Evolutionary conservation across 2,329 filamentous ascomycete species (phyloP), one percentile per base, ranked within the genome.

Genomic region (Xylariomycetidae sp.): DNA sequence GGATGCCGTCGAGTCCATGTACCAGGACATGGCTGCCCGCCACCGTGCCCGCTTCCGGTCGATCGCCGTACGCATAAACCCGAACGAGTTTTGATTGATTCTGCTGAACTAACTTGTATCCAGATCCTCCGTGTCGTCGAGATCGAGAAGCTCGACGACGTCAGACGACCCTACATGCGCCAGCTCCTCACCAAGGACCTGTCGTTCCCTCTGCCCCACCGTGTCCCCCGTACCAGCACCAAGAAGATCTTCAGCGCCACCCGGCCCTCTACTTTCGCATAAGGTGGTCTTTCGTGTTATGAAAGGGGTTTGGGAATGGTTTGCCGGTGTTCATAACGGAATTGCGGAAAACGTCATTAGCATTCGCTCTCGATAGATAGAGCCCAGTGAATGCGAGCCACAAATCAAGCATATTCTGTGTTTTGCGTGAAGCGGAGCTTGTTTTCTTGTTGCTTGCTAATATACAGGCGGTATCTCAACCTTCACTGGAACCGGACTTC

Each of bases 101-200:
- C 9, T 10, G 9, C 3, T 12, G 19, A 25, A 38, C 27, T 41
- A 45, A 35, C n/a, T 4, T 12, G n/a, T 24, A 3, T 17, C 8
- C 55, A 96, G 90, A 90, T 98, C 68, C 86, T 98, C 67, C 93
- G 93, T 71, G 90, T 98, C 58, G 84, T 95, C 60, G 92, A 98
- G 76, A 68, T 98, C 61, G 84, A 94, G 76, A 95, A 95, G 81
- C 75, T 70, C 61, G 86, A 89, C 54, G 87, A 92, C 64, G 74
- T 98, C 76, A 92, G 90, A 77, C 87, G 92, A 68, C 90, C 92
- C 53, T 98, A 98, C 82, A 94, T 98, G 78, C 93, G 89, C 79
- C 92, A 98, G 76, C 86, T 98, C 67, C 72, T 94, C 65, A 72
- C 76, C 70, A 96, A 96, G 84, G 67, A 79, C 70, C 85, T 98